These are phyloP conservation scores for Microbotryum silenes-acaulis DNA, from an alignment of 1,284 basidiomycete species.

Conservation along the genomic window DNA sequence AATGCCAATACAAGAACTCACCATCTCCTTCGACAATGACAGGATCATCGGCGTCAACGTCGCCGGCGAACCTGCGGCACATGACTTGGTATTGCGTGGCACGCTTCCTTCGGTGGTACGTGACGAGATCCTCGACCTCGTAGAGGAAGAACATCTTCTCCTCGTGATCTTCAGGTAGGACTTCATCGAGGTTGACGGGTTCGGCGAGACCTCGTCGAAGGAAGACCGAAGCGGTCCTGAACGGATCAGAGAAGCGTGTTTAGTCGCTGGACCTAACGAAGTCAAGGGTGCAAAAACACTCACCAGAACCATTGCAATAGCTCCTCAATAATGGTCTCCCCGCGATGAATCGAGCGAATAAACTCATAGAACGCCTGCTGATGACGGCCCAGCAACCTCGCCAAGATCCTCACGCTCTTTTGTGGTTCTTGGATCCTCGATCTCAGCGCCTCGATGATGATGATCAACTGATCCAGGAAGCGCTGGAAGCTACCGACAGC, in stretches of 20 bases:
- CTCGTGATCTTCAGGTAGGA: slow-evolving; percentile 10
- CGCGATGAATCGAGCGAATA: slow-evolving; percentile 82
- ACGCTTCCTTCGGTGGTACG: slow-evolving; percentile 18
- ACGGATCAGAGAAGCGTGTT: background rate
- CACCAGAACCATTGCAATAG: slow-evolving; percentile 32
- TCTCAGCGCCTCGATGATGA: slow-evolving; percentile 22
- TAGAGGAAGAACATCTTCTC: slow-evolving; percentile 23
- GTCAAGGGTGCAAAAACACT: background rate
- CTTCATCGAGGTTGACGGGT: slow-evolving; percentile 21
- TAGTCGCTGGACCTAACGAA: too few relatives aligned
- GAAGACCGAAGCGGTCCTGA: slow-evolving; percentile 24
- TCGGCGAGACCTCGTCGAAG: slow-evolving; percentile 24
- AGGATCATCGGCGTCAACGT: slow-evolving; percentile 30
- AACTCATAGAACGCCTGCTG: slow-evolving; percentile 92
- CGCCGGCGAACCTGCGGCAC: slow-evolving; percentile 16
- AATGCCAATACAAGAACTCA: background rate
- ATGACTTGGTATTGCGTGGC: slow-evolving; percentile 8
- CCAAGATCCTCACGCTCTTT: slow-evolving; percentile 80
- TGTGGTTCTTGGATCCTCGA: slow-evolving; percentile 56
- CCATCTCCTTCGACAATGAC: slow-evolving; percentile 33
- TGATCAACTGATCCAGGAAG: slow-evolving; percentile 33
- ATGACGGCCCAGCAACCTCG: slow-evolving; percentile 83
- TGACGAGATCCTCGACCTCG: slow-evolving; percentile 24
- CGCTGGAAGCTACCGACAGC: slow-evolving; percentile 27
- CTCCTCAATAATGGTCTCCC: slow-evolving; percentile 33